Conservation (phyloP, 495 filamentous ascomycete genomes). For the Podospora comata region DNA sequence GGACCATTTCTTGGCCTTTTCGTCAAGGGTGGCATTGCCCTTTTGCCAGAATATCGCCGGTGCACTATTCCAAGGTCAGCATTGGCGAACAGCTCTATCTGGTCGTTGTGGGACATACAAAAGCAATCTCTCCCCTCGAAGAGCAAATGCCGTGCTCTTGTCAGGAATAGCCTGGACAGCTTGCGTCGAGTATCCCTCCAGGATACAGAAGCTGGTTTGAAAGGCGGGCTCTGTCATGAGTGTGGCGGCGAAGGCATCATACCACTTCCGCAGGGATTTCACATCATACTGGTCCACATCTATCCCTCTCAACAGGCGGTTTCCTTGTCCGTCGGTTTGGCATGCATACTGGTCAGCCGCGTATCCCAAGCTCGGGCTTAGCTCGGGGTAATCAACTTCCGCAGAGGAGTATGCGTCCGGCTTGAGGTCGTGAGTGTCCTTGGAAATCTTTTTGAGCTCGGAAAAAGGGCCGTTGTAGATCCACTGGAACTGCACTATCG, state of each 20-base stretch:
- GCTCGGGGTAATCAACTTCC: neutral
- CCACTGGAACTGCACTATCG: neutral
- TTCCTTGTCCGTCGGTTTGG: neutral
- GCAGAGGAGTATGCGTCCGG: neutral
- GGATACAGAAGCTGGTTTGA: conserved; percentile 44
- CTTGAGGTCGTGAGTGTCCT: neutral
- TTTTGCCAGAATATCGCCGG: neutral
- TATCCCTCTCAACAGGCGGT: conserved; percentile 29
- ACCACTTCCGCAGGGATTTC: conserved; percentile 39
- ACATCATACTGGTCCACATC: conserved; percentile 45
- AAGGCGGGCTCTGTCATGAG: conserved; percentile 19
- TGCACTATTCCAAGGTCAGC: neutral
- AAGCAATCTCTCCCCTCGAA: conserved; percentile 42
- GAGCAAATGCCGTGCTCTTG: conserved; percentile 45
- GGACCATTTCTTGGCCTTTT: neutral
- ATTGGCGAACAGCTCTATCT: neutral
- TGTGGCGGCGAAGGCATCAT: conserved; percentile 38
- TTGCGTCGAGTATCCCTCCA: conserved; percentile 51
- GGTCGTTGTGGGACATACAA: conserved; percentile 11
- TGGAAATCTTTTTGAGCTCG: neutral
- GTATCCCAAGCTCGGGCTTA: neutral
- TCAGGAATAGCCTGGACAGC: conserved; percentile 41
- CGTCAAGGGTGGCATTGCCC: conserved; percentile 5
- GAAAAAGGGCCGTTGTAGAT: neutral
- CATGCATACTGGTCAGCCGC: neutral